Evolutionary conservation across 768 basidiomycete genomes (phyloP), one percentile per base, ranked within the genome.

Genomic region (Mrakia gelida): DNA sequence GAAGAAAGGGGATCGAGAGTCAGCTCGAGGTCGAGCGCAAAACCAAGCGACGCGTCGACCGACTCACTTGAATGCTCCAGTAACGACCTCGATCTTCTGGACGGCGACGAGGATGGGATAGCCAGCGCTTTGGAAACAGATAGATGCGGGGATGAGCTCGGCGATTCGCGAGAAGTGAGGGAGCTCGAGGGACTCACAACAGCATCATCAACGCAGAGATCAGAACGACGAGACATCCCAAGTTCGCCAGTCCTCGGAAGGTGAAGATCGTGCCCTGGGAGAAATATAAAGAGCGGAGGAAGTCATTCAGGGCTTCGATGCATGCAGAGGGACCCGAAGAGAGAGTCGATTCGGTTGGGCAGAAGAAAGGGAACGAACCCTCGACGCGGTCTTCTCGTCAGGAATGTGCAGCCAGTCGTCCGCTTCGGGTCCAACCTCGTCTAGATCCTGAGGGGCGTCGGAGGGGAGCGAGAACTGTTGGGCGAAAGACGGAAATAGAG

Each of bases 151-250:
- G 26, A 49, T 32, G 82, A 83, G 65, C 82, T 84, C 32, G 81
- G 54, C 65, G 84, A 89, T 75, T 81, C 90, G 90, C 13, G 32
- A 16, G 15, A 23, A 38, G 38, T 13, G 41, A 3, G 11, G 11
- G 21, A 26, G 26, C 41, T 41, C 23, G 67, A n/a, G n/a, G n/a
- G 49, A 38, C 72, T 73, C 38, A 73, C 72, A 92, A 91, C 52
- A 91, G 86, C 72, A 78, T 78, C 13, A 78, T 0, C 15, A 78
- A 49, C 11, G 61, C 32, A 90, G 85, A 80, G 84, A 85, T 86
- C 23, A 93, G 86, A 71, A 91, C 75, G 72, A 89, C 81, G 26
- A 94, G 85, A 81, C 91, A 92, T 21, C 92, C 89, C 4, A 91
- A 85, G 83, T 94, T 93, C 15, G 88, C 86, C 41, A 92, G 83